These are phyloP conservation scores for Meredithiella fracta DNA, from an alignment of 2,329 filamentous ascomycete genomes.

Conservation along the genomic window DNA sequence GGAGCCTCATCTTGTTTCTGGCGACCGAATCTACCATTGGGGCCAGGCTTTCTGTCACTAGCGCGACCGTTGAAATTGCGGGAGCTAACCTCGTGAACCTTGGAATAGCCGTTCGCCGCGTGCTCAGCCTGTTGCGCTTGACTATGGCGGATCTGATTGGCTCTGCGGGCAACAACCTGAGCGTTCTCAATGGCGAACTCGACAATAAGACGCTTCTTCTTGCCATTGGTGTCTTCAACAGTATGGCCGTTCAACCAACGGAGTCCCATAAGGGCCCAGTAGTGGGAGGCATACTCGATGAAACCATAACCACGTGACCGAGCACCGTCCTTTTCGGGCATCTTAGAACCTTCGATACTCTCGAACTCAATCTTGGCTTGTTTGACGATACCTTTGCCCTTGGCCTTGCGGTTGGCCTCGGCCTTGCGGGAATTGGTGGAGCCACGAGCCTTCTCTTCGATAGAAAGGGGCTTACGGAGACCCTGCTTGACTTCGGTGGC, in stretches of 20 bases:
- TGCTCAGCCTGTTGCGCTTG: constrained; percentile 28
- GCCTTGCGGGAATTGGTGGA: constrained; percentile 65
- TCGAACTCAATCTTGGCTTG: constrained; percentile 95
- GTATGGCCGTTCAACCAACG: constrained; percentile 77
- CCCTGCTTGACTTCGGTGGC: constrained; percentile 75
- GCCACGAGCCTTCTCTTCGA: constrained; percentile 70
- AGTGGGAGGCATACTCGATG: constrained; percentile 87
- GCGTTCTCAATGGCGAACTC: constrained; percentile 98
- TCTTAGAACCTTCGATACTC: constrained; percentile 67
- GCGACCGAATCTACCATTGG: constrained; percentile 1
- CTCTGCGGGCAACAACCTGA: constrained; percentile 71
- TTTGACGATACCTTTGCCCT: constrained; percentile 72
- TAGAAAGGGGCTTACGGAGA: constrained; percentile 61
- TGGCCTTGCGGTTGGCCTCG: constrained; percentile 61
- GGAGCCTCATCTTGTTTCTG: constrained; percentile 1
- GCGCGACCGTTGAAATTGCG: constrained; percentile 6
- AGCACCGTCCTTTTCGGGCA: constrained; percentile 62
- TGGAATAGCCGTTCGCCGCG: constrained; percentile 12
- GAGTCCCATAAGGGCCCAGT: constrained; percentile 86
- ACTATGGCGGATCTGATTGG: constrained; percentile 9
- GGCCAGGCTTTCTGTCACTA: constrained; percentile 12
- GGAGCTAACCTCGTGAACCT: neutral
- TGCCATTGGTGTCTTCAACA: constrained; percentile 45
- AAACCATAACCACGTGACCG: constrained; percentile 90
- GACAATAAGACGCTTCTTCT: constrained; percentile 77